Base-by-base conservation (phyloP, 2,329 filamentous ascomycete species). In the Aspergillus aculeatus region DNA sequence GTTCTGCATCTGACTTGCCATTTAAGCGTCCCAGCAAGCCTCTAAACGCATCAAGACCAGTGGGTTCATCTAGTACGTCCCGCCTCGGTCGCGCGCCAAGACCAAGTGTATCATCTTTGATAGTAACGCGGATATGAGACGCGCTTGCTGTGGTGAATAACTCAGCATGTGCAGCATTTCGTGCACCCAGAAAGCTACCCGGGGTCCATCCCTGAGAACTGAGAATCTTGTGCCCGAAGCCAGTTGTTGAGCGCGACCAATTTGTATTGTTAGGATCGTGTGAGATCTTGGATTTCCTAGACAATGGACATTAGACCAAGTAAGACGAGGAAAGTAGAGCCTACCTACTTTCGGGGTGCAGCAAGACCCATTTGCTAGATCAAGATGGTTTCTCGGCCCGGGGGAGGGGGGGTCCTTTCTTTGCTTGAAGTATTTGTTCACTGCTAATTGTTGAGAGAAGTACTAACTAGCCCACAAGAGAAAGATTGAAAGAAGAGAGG, bases 261-360 rank as follows among this genome's bases (percentile, higher is more conserved):
- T 86, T 87, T 51, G 91, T 96, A 77, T 98, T 99, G 79, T 98
- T 97, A 7, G 95, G 95, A 77, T 99, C 95, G 73, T 89, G 84
- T 66, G 89, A 89, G 72, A 98, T 87, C 79, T 94, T 96, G 51
- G 82, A 82, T 68, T 79, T 81, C 69, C 84, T 86, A 67, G 66
- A 61, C 49, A 47, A 64, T 21, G 56, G 26, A 11, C 47, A 54
- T 19, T 26, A 35, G 21, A 47, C 9, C 4, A 64, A 6, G 21
- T 41, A 57, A 50, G n/a, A 12, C 9, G 52, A 29, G 2, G 5
- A 49, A 3, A 54, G 12, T 32, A 29, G 35, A 47, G 2, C n/a
- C 38, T 21, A 64, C 77, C 73, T 80, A 90, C 88, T 87, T 89
- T 73, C 86, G 86, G 59, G 85, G 84, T 50, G 79, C 88, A 64